Base-by-base conservation (phyloP, 129 eudicot genomes). In the Ambrosia artemisiifolia region DNA sequence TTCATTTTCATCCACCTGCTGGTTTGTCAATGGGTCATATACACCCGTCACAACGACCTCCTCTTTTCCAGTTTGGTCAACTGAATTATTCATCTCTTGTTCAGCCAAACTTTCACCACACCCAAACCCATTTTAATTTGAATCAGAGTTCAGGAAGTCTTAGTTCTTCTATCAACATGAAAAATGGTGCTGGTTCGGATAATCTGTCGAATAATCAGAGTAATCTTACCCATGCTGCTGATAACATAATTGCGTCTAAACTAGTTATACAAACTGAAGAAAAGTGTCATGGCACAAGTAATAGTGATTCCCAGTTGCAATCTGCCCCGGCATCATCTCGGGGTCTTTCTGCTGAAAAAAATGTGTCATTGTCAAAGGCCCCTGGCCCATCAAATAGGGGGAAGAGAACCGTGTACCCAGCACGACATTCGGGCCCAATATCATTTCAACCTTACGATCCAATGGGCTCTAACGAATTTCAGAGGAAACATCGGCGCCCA, bases 21-120 rank as follows among this genome's bases (percentile, higher is more conserved):
- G 96, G 86, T 63, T 84, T 92, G 7, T 81, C 98, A 62, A 69
- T 90, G 78, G 61, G 81, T 65, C 95, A 94, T 50, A n/a, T 88
- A 53, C 94, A 86, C 54, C 86, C 85, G 13, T 81, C 93, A 46
- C 97, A 81, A 61, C 87, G 87, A 46, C 83, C 90, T 54, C 95
- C 97, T 1, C 80, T 91, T 24, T 90, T 95, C 78, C 99, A 95
- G 44, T 90, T 95, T 76, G 99, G 99, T 85, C 99, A 95, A 81
- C 75, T 95, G 18, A 81, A 85, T 7, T 91, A 95, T 77, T 77
- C 91, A 24, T 76, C 97, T 67, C 88, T 84, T 78, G 78, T 84
- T 72, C 97, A 84, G 71, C 89, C 99, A 16, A 86, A 79, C 72
- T 40, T 80, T 68, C 86, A 75, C 53, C 88, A 78, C 46, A 74